Evolutionary conservation across 2,329 filamentous ascomycete species (phyloP), one percentile per base, ranked within the genome.

Genomic region (Lizonia empirigonia): DNA sequence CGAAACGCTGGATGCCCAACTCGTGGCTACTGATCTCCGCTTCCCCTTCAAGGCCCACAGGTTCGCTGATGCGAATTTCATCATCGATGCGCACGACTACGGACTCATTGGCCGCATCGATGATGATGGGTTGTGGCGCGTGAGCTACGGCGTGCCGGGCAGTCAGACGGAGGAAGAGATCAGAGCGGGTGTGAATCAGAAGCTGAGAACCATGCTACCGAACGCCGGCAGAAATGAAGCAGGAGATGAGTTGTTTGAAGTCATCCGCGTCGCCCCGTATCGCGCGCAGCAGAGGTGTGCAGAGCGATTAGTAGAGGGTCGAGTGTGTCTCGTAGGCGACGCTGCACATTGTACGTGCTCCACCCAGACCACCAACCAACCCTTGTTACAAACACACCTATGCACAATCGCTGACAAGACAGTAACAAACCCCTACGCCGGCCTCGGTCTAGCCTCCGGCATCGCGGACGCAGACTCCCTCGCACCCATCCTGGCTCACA

Each of bases 31-130:
- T 5, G 72, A 76, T 51, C 57, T 73, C 1, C 58, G 62, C 16
- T 73, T 73, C 39, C 68, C 70, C 13, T 75, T 75, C 52, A 60
- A 70, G 7, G 56, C 63, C 10, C 62, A 75, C 30, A 69, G 65
- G 12, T 77, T 74, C 64, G 65, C 65, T 36, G 72, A 74, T 20
- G 73, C 70, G 5, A 77, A 77, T 27, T 77, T 76, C 57, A 62
- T 76, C 53, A 62, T 74, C 5, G 73, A 76, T 39, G 59, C 62
- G 0, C 41, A 64, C n/a, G 45, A 75, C 49, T 76, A 74, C 52
- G 73, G 72, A 2, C 58, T 76, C 27, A 64, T 76, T 15, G 69
- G 70, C 0, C 60, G 65, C 1, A 74, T 74, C 15, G 63, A 63
- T 9, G 55, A 67, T 12, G 57, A 63, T 0, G 72, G 70, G 0